Base-by-base conservation (phyloP, 2,329 filamentous ascomycete genomes). In the Achaetomium macrosporum region DNA sequence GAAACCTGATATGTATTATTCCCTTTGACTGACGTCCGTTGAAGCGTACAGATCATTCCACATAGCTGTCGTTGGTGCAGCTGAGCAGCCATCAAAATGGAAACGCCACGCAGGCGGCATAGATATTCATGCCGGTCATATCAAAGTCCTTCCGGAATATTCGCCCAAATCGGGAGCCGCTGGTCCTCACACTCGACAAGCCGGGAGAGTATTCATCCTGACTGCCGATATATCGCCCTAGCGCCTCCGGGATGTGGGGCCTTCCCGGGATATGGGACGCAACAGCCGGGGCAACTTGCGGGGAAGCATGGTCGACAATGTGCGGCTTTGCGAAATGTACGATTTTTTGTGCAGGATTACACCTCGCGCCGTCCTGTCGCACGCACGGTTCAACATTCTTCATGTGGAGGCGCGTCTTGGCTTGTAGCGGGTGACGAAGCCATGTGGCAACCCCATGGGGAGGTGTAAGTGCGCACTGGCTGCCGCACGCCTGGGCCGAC, bases 171-270 rank as follows among this genome's bases (percentile, higher is more conserved):
- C n/a, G 29, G 12, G 15, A 29, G 31, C 25, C 13, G 44, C 30
- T 35, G 12, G 17, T 13, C n/a, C 12, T 16, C 37, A 35, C 15
- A 15, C 15, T 13, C 15, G 6, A 13, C 2, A 37, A 25, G 10
- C 55, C 55, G 57, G 57, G 48, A 53, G 58, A 60, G 57, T 45
- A 43, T 61, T 61, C 55, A 57, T 60, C 59, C 59, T 47, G 50
- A 46, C 10, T 50, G 48, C 55, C 51, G 47, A 52, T 17, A 42
- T 44, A 12, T 15, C 15, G 43, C 2, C 31, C 50, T 52, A 53
- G 47, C 30, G 53, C 11, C 29, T 20, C 42, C 35, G 12, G 13
- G n/a, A n/a, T 53, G 55, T 55, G 57, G 56, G 53, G 35, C 15
- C 12, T 17, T 44, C 25, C 43, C 42, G 20, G 50, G 43, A 46